phyloP scores from a whole-genome alignment of 192 early-diverging fungal species.

The Backusella liffmaniae region DNA sequence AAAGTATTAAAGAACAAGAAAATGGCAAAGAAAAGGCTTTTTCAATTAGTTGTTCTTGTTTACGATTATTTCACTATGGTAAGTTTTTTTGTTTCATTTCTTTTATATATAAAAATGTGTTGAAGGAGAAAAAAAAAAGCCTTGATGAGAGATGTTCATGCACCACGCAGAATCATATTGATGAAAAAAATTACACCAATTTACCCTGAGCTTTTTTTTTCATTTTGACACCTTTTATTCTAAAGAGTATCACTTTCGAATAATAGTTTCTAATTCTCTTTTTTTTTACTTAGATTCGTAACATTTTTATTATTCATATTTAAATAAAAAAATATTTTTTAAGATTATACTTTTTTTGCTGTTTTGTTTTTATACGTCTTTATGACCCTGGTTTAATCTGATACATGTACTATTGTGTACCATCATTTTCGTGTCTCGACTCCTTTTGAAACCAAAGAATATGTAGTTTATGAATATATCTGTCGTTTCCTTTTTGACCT shows the following conservation, averaged over 20 bases:
- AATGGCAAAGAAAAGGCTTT: background rate
- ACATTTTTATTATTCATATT: too few relatives aligned
- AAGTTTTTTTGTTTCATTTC: background rate
- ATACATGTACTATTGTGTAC: too few relatives aligned
- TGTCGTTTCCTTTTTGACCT: too few relatives aligned
- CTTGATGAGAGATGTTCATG: conserved; percentile 24
- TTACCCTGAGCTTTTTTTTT: conserved; percentile 13
- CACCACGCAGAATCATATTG: conserved; percentile 27
- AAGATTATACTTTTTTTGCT: too few relatives aligned
- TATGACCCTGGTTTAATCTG: too few relatives aligned
- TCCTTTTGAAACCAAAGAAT: too few relatives aligned
- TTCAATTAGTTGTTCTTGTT: background rate
- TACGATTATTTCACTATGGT: conserved; percentile 11
- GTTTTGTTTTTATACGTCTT: too few relatives aligned
- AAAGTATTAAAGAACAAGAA: background rate
- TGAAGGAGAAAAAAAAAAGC: background rate
- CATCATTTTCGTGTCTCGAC: too few relatives aligned
- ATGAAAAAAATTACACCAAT: conserved; percentile 15
- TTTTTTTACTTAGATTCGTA: background rate
- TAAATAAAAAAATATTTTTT: too few relatives aligned
- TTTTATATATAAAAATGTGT: background rate
- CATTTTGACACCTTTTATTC: background rate
- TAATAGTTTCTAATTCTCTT: background rate
- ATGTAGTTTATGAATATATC: too few relatives aligned
- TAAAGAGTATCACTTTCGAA: background rate